Conservation (phyloP, 805 yeast genomes). For the Yamadazyma scolyti region DNA sequence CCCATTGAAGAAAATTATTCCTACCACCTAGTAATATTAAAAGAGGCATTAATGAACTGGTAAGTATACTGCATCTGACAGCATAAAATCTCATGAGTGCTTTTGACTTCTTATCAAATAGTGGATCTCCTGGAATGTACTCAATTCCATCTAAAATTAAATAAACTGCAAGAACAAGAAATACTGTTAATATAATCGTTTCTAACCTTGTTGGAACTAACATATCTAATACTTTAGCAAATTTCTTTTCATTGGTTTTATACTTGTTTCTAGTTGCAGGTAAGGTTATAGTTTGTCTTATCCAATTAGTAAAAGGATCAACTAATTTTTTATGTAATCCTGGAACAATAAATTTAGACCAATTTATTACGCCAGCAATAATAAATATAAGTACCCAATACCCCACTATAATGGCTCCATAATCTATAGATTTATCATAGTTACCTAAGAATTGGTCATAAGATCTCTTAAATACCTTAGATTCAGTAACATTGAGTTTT, state of each 20-base stretch:
- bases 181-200: slow-evolving; percentile 28
- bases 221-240: slow-evolving; percentile 20
- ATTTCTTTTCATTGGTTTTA: slow-evolving; percentile 24
- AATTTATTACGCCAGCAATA: slow-evolving; percentile 24
- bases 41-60: slow-evolving; percentile 27
- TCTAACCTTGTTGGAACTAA: slow-evolving; percentile 41
- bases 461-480: slow-evolving; percentile 17
- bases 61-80: slow-evolving; percentile 31
- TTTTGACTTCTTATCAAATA: slow-evolving; percentile 25
- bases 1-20: slow-evolving; percentile 34
- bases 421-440: slow-evolving; percentile 40
- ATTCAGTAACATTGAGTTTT: slow-evolving; percentile 18
- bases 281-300: slow-evolving; percentile 30
- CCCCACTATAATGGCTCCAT: slow-evolving; percentile 31
- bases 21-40: slow-evolving; percentile 34
- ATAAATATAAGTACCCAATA: slow-evolving; percentile 30
- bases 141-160: slow-evolving; percentile 20
- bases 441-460: slow-evolving; percentile 39
- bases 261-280: slow-evolving; percentile 35
- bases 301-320: slow-evolving; percentile 25
- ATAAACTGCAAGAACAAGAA: slow-evolving; percentile 22
- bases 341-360: slow-evolving; percentile 30
- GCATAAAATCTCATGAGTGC: slow-evolving; percentile 41
- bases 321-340: slow-evolving; percentile 14
- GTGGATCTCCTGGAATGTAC: slow-evolving; percentile 29